Base-by-base conservation (phyloP, 192 early-diverging fungal genomes). In the Coemansia sp. region DNA sequence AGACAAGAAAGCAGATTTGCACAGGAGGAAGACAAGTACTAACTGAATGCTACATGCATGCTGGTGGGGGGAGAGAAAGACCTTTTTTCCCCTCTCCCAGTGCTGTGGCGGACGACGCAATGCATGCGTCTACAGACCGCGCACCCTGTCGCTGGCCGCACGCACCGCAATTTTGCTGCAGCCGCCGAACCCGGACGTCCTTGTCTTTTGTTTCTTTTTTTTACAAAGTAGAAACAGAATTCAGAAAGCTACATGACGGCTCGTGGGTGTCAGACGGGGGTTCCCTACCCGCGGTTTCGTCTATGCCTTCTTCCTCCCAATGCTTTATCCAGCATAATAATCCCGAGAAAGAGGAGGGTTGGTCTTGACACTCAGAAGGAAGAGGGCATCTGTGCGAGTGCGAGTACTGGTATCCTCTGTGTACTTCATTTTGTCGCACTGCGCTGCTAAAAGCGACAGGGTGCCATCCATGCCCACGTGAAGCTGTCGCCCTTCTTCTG, bases 1-100 rank as follows among this genome's bases (percentile, higher is more conserved):
- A 51, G 21, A 51, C 22, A 60, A 17, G 57, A 42, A 60, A 17
- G 57, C 30, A 31, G 31, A 59, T 59, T 36, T 33, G 57, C 20
- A 59, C n/a, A 33, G 11, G 39, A 46, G 39, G 14, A 46, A 46
- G 33, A 11, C 33, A 36, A 11, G 39, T 46, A 3, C 39, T 17
- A 46, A 46, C 11, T 10, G 17, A 10, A 46, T 46, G 39, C 39
- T 46, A 46, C 39, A 46, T 46, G 39, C 39, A 14, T 14, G 11
- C 39, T 46, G 39, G 39, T 10, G 39, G 39, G 39, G 39, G 11
- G 17, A 14, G 11, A 14, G 17, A 46, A 17, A 14, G 11, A 6
- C 33, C 6, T 36, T 46, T 46, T 46, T 46, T 14, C 17, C 17
- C 11, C 11, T 46, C 27, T 2, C 39, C 39, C 39, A 46, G 14